These are phyloP conservation scores for Alternaria metachromatica DNA, from an alignment of 2,329 filamentous ascomycete genomes.

Conservation along the genomic window DNA sequence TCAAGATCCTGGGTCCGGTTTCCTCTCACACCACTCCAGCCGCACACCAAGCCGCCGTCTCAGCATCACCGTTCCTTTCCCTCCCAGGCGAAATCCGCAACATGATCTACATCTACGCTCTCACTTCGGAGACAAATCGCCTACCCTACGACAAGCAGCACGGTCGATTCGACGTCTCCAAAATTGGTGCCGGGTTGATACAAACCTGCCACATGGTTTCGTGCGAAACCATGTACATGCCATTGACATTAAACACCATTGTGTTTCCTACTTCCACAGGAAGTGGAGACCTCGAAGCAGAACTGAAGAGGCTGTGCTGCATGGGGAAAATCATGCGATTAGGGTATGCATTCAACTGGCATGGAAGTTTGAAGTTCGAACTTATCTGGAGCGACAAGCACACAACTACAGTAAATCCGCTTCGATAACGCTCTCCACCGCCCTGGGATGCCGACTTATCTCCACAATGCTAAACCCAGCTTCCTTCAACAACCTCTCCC, in stretches of 20 bases:
- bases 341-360: not conserved
- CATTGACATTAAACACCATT: constrained; percentile 15
- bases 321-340: not conserved
- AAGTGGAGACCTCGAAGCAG: not conserved
- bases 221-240: constrained; percentile 18
- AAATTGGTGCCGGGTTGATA: constrained; percentile 20
- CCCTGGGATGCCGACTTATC: constrained; percentile 1
- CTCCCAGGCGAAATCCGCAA: constrained; percentile 21
- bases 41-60: not conserved
- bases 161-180: constrained; percentile 16
- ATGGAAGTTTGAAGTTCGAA: not conserved
- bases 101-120: constrained; percentile 17
- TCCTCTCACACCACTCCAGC: not conserved
- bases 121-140: constrained; percentile 4
- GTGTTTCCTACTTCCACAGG: constrained; percentile 1
- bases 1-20: not conserved
- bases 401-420: not conserved
- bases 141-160: constrained; percentile 6
- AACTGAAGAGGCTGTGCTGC: not conserved
- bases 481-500: not conserved
- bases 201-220: constrained; percentile 19
- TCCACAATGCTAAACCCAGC: not conserved
- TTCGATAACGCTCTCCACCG: constrained; percentile 6
- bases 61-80: constrained; percentile 10
- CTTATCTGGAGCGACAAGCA: not conserved